Evolutionary conservation across 305 asterid genomes (phyloP).

Genomic region (Fraxinus sp.): DNA sequence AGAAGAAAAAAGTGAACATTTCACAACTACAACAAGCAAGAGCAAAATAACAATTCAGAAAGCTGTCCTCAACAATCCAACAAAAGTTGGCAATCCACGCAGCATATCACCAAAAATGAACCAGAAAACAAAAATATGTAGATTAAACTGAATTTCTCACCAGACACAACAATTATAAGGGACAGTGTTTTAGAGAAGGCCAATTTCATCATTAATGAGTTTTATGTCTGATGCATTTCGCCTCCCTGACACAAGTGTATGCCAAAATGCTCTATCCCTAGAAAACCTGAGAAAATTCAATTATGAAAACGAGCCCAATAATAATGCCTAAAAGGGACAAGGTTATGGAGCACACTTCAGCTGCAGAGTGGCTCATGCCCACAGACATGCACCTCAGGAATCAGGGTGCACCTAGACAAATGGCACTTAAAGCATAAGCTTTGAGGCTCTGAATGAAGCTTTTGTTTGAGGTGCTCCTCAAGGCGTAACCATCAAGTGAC

Average conservation of each 20-base stretch:
- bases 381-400: not conserved
- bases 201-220: not conserved
- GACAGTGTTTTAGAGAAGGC: not conserved
- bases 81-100: not conserved
- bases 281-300: not conserved
- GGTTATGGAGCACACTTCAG: not conserved
- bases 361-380: not conserved
- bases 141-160: not conserved
- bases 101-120: not conserved
- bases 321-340: not conserved
- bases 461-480: not conserved
- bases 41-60: not conserved
- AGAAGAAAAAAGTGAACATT: not conserved
- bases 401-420: not conserved
- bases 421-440: not conserved
- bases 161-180: not conserved
- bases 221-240: not conserved
- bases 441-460: not conserved
- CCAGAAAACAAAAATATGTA: conserved; percentile 3
- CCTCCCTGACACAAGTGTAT: not conserved
- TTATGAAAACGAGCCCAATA: not conserved
- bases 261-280: not conserved
- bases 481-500: not conserved
- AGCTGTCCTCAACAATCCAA: not conserved
- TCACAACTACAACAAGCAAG: not conserved